Evolutionary conservation across 2,329 filamentous ascomycete genomes (phyloP), one percentile per base, ranked within the genome.

Genomic region (Dactylellina parvicollis): DNA sequence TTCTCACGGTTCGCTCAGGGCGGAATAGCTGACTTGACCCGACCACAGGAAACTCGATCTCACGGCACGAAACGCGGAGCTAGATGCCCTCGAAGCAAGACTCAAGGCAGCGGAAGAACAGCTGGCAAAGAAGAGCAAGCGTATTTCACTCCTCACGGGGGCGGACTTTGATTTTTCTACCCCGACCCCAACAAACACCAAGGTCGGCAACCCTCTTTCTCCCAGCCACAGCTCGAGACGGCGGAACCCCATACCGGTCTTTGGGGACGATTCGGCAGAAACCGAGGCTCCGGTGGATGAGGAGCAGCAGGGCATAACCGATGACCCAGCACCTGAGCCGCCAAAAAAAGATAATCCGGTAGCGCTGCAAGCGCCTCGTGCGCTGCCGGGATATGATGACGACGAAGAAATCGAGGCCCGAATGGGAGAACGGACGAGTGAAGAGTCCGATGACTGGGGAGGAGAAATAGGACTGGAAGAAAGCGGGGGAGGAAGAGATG

Each of bases 31-130:
- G 30, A 73, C 54, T n/a, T 16, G 12, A 14, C n/a, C 42, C 28
- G 24, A 50, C 40, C 20, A 24, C 47, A 78, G 77, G 46, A 78
- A 78, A 60, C 72, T 76, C 66, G 75, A 75, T 8, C 75, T 78
- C 28, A 77, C 76, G 22, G 71, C 75, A 52, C 76, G 76, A 62
- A 77, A 75, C 47, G 64, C 67, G 22, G 77, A 78, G 47, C 76
- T 78, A 9, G 75, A 76, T 46, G 72, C 75, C 8, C 75, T 78
- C 30, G 75, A 78, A 65, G 76, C 76, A 34, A 75, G 77, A 20
- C 71, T 78, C 18, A 77, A 76, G n/a, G 75, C 66, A n/a, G 75
- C 77, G 2, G 77, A 78, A 61, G 72, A 72, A 40, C 64, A 75
- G 12, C 74, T 78, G 1, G 76, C 76, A 28, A 76, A 77, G 57